Evolutionary conservation across 1,284 basidiomycete genomes (phyloP), one percentile per base, ranked within the genome.

Genomic region (Tylopilus sp.): DNA sequence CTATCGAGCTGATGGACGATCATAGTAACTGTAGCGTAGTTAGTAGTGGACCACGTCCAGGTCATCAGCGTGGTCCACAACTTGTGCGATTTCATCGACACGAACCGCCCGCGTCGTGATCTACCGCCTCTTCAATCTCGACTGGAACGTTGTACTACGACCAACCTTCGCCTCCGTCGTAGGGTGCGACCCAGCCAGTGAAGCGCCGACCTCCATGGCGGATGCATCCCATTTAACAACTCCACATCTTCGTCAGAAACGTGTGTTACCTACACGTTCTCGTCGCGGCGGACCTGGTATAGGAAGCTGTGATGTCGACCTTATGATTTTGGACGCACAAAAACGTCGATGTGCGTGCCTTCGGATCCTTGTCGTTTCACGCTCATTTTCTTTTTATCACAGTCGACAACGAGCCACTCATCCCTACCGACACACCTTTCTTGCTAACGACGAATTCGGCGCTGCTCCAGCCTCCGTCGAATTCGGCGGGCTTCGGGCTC

Each of bases 251-350:
- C 79, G 74, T 51, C 84, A 84, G 68, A 88, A 86, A 71, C 84
- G 92, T 69, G 85, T 92, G 41, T 74, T 91, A 48, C 91, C 91
- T 31, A 82, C 88, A 66, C 83, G 92, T 60, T 81, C 87, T 51
- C 80, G 90, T 60, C 81, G 91, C 53, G 86, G 89, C 46, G 88
- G 88, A 5, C 86, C 87, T 35, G 86, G 85, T 33, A 81, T 89
- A 45, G 88, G 89, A 52, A 83, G 70, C 57, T 84, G 84, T 66
- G 89, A 92, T 59, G 74, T 87, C 26, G 92, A 95, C 74, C 67
- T 85, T 56, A 86, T 92, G 83, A 88, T 95, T 66, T 72, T 93
- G 57, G 91, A 94, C 63, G 88, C 86, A 62, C 79, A 90, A 63
- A 83, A 84, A 69, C 82, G 89, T 64, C 84, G 80, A 76, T 79